Evolutionary conservation across 768 basidiomycete species (phyloP).

Genomic region (Boletus vermiculosoides): DNA sequence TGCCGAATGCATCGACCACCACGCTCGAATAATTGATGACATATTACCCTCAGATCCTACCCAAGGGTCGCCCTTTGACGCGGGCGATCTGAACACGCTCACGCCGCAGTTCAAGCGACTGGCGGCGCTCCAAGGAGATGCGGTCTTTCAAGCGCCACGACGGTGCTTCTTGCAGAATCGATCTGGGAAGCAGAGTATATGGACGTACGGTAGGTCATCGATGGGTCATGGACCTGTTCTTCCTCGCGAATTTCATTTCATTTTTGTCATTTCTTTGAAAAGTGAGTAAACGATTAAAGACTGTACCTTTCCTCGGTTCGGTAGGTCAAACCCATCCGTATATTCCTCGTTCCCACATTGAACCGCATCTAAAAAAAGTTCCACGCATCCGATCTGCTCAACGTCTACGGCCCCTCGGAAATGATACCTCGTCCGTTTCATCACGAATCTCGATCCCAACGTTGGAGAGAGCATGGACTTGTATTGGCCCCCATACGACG

Average conservation of each 20-base stretch:
- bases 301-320: constrained; percentile 32
- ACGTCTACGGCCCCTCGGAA: constrained; percentile 30
- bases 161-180: constrained; percentile 43
- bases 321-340: too few relatives aligned
- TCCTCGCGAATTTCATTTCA: neutral
- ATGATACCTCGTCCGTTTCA: constrained; percentile 31
- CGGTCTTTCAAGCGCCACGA: constrained; percentile 49
- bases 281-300: constrained; percentile 47
- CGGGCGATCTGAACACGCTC: constrained; percentile 41
- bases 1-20: constrained; percentile 25
- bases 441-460: constrained; percentile 39
- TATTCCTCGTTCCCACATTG: too few relatives aligned
- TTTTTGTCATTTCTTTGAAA: neutral
- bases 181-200: constrained; percentile 40
- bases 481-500: constrained; percentile 45
- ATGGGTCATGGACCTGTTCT: neutral
- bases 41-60: constrained; percentile 40
- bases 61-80: constrained; percentile 54
- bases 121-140: constrained; percentile 50
- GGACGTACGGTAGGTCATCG: constrained; percentile 27
- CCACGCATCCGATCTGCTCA: too few relatives aligned
- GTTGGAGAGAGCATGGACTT: constrained; percentile 24
- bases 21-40: constrained; percentile 29
- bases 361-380: too few relatives aligned
- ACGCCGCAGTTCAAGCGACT: constrained; percentile 52